Evolutionary conservation across 495 filamentous ascomycete genomes (phyloP).

Genomic region (Hypoxylon crocopeplum): DNA sequence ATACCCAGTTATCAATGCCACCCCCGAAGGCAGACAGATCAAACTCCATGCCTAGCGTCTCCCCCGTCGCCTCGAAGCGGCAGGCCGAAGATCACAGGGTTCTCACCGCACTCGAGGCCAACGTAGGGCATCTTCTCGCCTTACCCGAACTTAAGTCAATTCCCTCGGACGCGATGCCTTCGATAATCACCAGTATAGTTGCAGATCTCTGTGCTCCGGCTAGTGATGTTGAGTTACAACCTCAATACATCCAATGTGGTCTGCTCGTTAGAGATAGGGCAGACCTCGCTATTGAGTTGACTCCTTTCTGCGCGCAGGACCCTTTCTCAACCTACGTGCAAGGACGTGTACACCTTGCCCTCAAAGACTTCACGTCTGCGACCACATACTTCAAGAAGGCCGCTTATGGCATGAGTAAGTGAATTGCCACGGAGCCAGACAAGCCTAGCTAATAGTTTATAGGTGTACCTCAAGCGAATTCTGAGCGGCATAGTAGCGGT

Average conservation of each 20-base stretch:
- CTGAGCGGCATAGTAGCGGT: constrained; percentile 56
- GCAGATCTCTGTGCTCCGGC: constrained; percentile 59
- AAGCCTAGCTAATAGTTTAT: constrained; percentile 16
- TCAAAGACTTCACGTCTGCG: constrained; percentile 74
- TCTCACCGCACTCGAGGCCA: constrained; percentile 58
- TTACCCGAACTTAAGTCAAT: constrained; percentile 41
- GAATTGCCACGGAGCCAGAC: not conserved
- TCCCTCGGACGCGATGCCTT: constrained; percentile 46
- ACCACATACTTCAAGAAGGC: constrained; percentile 81
- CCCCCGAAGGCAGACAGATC: constrained; percentile 46
- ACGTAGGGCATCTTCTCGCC: constrained; percentile 57
- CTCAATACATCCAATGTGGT: constrained; percentile 68
- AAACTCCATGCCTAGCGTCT: constrained; percentile 29
- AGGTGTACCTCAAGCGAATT: constrained; percentile 37
- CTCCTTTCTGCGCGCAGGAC: constrained; percentile 66
- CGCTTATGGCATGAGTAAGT: constrained; percentile 81
- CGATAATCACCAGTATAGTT: constrained; percentile 59
- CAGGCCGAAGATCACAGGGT: constrained; percentile 46
- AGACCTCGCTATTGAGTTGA: constrained; percentile 78
- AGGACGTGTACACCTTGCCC: constrained; percentile 77
- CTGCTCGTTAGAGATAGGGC: constrained; percentile 72
- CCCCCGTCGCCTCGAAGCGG: constrained; percentile 41
- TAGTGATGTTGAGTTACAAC: constrained; percentile 58
- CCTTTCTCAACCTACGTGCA: constrained; percentile 86
- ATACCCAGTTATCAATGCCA: constrained; percentile 56